Conservation (phyloP, 768 basidiomycete species). For the Russula brevipes region DNA sequence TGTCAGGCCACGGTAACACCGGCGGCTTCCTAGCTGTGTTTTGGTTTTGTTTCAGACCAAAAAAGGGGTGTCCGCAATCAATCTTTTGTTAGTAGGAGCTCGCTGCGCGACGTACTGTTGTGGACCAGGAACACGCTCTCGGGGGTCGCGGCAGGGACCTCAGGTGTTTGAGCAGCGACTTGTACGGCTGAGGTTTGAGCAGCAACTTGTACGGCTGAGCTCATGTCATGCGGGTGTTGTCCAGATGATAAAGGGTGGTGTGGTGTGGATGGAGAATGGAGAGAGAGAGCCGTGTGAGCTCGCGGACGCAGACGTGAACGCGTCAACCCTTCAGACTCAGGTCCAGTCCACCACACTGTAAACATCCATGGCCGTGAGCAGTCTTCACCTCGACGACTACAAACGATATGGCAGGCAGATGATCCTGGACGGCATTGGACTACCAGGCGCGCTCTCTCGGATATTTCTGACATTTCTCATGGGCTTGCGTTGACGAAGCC, state of each 20-base stretch:
- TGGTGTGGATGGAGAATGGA: too few species aligned
- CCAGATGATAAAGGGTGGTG: too few species aligned
- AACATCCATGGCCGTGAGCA: constrained; percentile 2
- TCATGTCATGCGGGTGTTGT: not conserved
- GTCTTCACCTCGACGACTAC: constrained; percentile 57
- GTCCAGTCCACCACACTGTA: not conserved
- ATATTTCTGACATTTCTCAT: not conserved
- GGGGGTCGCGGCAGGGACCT: constrained; percentile 19
- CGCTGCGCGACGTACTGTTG: constrained; percentile 30
- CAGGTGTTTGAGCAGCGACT: not conserved
- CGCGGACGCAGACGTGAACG: too few species aligned
- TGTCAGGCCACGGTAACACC: constrained; percentile 67
- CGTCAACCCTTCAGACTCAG: not conserved
- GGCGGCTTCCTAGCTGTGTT: constrained; percentile 42
- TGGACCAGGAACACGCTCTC: constrained; percentile 40
- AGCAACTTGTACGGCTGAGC: constrained; percentile 9
- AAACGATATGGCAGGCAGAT: constrained; percentile 93
- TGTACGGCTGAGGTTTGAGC: constrained; percentile 4
- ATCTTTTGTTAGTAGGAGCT: not conserved
- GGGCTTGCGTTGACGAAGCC: too few species aligned
- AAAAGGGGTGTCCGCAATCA: not conserved
- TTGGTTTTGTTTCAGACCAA: not conserved
- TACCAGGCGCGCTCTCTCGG: constrained; percentile 52
- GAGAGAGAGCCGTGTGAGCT: too few species aligned
- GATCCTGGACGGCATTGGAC: constrained; percentile 85